These are phyloP conservation scores for Vitis labrusca DNA, from an alignment of 164 flowering plant genomes.

Conservation along the genomic window DNA sequence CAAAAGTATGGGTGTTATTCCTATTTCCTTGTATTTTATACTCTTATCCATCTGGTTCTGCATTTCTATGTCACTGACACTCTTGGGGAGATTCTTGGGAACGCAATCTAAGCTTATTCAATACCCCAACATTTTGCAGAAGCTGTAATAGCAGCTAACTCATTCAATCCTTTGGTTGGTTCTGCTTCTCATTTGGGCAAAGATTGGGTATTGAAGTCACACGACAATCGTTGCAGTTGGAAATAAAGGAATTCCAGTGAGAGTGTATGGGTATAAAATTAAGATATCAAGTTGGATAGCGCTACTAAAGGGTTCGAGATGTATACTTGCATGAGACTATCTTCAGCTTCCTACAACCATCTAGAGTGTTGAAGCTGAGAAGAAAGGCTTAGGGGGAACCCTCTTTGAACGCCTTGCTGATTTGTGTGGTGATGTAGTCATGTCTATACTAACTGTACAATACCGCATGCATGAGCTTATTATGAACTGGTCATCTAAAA, in stretches of 20 bases:
- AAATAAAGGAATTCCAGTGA: too few relatives aligned
- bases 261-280: conserved; percentile 21
- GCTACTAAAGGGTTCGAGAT: conserved; percentile 80
- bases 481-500: conserved; percentile 73
- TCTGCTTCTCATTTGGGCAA: too few relatives aligned
- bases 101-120: conserved; percentile 30
- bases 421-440: conserved; percentile 77
- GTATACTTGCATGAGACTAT: too few relatives aligned
- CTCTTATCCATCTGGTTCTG: conserved; percentile 44
- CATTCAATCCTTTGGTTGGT: too few relatives aligned
- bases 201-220: too few relatives aligned
- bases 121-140: conserved; percentile 8
- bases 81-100: conserved; percentile 37
- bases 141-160: too few relatives aligned
- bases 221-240: too few relatives aligned
- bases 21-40: conserved; percentile 31
- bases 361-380: too few relatives aligned
- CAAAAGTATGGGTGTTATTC: conserved; percentile 45
- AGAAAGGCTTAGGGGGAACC: conserved; percentile 90
- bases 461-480: conserved; percentile 98
- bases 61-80: conserved; percentile 42
- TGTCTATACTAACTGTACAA: conserved; percentile 94
- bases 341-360: too few relatives aligned
- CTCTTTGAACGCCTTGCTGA: conserved; percentile 93
- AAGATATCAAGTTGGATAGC: conserved; percentile 98